Evolutionary conservation across 495 filamentous ascomycete species (phyloP).

Genomic region (Durotheca rogersii): DNA sequence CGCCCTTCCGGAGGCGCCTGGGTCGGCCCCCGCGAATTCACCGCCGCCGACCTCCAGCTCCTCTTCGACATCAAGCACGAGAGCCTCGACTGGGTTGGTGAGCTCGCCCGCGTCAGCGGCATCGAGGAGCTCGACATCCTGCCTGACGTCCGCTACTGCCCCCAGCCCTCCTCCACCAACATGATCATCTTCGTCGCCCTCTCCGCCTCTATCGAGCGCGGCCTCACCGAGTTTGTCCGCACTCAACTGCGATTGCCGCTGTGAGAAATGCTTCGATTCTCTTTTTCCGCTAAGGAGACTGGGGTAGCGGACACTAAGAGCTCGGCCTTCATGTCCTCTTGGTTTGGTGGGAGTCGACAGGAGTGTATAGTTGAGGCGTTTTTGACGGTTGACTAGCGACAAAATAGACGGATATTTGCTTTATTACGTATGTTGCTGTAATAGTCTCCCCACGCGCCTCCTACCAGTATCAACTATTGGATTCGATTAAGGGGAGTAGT

Average conservation of each 20-base stretch:
- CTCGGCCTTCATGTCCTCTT: no score
- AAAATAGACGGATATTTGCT: no score
- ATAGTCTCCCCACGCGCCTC: no score
- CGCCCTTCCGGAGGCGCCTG: constrained; percentile 41
- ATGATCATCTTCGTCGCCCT: constrained; percentile 53
- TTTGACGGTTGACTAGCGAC: no score
- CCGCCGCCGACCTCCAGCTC: constrained; percentile 42
- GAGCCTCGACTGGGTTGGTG: constrained; percentile 52
- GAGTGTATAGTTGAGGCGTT: no score
- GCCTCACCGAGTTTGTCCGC: constrained; percentile 49
- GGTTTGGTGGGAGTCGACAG: no score
- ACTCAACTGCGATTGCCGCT: constrained; percentile 32
- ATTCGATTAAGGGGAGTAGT: no score
- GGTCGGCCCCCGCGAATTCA: constrained; percentile 43
- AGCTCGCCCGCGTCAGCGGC: constrained; percentile 43
- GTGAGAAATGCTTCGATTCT: not conserved
- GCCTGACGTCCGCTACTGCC: constrained; percentile 44
- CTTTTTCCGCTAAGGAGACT: no score
- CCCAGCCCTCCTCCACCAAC: constrained; percentile 40
- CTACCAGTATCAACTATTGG: no score
- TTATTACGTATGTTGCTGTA: no score
- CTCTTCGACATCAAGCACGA: constrained; percentile 42
- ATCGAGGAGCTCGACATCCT: constrained; percentile 45
- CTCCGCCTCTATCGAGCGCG: constrained; percentile 51
- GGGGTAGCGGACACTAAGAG: no score